Percentiles rank a stretch among this genome's conserved stretches.
Conservation (phyloP, 73 alveolate genomes). For the Paramecium sexaurelia region DNA sequence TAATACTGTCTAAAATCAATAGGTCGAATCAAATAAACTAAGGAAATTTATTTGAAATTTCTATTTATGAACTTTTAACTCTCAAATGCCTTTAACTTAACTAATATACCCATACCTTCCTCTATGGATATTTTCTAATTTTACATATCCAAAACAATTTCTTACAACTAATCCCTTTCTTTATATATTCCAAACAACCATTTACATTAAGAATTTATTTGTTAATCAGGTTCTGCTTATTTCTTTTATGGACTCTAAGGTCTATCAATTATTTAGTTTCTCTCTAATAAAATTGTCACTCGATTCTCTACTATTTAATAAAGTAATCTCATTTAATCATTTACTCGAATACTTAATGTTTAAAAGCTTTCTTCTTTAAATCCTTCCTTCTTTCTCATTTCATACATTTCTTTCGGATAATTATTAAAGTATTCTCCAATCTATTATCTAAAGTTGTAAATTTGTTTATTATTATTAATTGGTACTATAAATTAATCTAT, state of each 20-base stretch:
- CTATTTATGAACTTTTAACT: conserved; percentile 10
- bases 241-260: background rate
- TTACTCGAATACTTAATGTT: background rate
- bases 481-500: background rate
- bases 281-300: background rate
- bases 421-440: background rate
- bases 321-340: background rate
- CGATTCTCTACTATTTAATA: background rate
- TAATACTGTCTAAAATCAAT: background rate
- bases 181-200: background rate
- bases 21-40: background rate
- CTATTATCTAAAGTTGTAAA: background rate
- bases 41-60: background rate
- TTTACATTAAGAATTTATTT: background rate
- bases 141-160: background rate
- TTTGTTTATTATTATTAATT: background rate
- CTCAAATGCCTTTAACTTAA: background rate
- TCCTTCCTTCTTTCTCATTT: conserved; percentile 9
- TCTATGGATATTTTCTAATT: background rate
- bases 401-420: background rate
- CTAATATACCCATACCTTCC: background rate
- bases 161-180: background rate
- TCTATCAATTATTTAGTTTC: background rate
- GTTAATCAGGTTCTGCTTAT: background rate
- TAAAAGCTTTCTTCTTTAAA: background rate